phyloP scores from a whole-genome alignment of 768 basidiomycete species.

The Termitomyces eurrhizus region DNA sequence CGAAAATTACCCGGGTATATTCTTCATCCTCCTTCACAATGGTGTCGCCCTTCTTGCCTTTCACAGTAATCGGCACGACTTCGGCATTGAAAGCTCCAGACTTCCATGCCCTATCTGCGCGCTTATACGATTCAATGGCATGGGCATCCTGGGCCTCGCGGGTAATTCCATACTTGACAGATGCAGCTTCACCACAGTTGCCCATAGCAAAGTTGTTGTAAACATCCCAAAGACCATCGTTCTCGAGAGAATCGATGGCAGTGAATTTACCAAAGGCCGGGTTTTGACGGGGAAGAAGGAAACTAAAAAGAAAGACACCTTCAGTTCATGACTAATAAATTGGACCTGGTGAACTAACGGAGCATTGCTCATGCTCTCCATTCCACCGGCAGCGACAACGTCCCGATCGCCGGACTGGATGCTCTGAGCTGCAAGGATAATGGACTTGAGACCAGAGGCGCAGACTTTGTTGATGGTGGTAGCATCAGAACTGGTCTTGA shows the following conservation, averaged over 20 bases:
- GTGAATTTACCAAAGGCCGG: conserved; percentile 88
- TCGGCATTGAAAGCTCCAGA: conserved; percentile 82
- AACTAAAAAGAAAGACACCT: conserved; percentile 37
- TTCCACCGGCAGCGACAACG: conserved; percentile 92
- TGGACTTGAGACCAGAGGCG: conserved; percentile 93
- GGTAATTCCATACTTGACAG: conserved; percentile 76
- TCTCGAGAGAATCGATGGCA: conserved; percentile 82
- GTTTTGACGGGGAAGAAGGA: conserved; percentile 78
- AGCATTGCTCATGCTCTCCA: conserved; percentile 99
- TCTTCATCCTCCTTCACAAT: conserved; percentile 95
- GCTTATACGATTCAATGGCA: conserved; percentile 93
- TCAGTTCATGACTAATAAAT: conserved; percentile 3
- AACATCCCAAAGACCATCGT: conserved; percentile 94
- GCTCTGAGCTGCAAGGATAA: conserved; percentile 90
- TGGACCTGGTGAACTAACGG: conserved; percentile 59
- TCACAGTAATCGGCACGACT: conserved; percentile 85
- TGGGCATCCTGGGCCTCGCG: conserved; percentile 88
- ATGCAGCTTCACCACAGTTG: conserved; percentile 88
- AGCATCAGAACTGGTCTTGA: conserved; percentile 83
- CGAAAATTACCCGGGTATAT: conserved; percentile 93
- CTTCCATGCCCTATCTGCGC: conserved; percentile 89
- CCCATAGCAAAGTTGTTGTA: conserved; percentile 99
- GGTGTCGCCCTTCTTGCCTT: conserved; percentile 91
- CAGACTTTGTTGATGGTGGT: conserved; percentile 99
- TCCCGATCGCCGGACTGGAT: conserved; percentile 83